These are phyloP conservation scores for Yamadazyma friedrichii DNA, from an alignment of 1,139 yeast genomes.

Conservation along the genomic window DNA sequence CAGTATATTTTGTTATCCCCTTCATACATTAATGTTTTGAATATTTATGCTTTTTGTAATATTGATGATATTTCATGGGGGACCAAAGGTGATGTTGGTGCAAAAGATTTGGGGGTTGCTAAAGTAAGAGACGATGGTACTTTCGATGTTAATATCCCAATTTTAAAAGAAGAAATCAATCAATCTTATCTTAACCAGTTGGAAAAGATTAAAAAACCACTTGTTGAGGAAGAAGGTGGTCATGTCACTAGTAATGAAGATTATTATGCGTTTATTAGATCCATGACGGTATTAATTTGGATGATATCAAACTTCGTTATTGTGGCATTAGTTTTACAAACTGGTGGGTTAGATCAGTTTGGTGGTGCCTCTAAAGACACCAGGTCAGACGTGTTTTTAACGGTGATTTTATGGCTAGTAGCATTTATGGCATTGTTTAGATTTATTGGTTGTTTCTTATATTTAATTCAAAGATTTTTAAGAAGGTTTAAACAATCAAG, in stretches of 20 bases:
- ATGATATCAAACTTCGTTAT: constrained; percentile 70
- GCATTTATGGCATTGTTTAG: constrained; percentile 78
- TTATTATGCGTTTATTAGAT: constrained; percentile 77
- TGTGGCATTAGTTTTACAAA: constrained; percentile 68
- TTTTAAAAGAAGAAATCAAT: constrained; percentile 58
- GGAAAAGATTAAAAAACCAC: constrained; percentile 54
- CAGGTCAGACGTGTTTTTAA: constrained; percentile 53
- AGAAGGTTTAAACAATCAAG: constrained; percentile 22
- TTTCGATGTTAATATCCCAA: constrained; percentile 70
- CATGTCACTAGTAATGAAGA: constrained; percentile 51
- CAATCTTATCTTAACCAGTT: constrained; percentile 61
- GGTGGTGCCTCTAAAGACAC: constrained; percentile 18
- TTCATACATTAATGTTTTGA: constrained; percentile 47
- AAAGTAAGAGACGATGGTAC: constrained; percentile 67
- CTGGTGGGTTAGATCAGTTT: constrained; percentile 58
- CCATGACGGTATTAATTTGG: constrained; percentile 80
- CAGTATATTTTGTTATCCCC: constrained; percentile 49
- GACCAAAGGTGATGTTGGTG: constrained; percentile 49
- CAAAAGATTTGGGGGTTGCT: constrained; percentile 49
- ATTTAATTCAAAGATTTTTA: constrained; percentile 45
- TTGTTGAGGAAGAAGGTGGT: constrained; percentile 27
- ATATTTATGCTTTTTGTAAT: constrained; percentile 50
- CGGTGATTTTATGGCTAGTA: constrained; percentile 76
- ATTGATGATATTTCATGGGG: constrained; percentile 54
- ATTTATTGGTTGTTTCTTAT: constrained; percentile 63